Evolutionary conservation across 2,329 filamentous ascomycete species (phyloP).

Genomic region (Dissoconium aciculare): DNA sequence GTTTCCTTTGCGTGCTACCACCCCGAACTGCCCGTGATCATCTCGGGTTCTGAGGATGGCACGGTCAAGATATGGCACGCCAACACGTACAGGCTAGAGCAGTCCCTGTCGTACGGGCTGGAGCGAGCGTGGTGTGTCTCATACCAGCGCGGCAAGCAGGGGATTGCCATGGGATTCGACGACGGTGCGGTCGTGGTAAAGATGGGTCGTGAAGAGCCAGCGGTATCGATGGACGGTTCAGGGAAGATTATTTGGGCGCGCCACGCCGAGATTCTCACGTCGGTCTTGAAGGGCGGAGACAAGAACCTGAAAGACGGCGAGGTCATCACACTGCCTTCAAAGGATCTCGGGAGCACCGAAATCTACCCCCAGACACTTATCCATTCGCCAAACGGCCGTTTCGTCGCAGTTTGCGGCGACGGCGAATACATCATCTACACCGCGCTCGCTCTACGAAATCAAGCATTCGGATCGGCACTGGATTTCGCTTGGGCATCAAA

Average conservation of each 20-base stretch:
- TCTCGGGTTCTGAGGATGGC: conserved; percentile 93
- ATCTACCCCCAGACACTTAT: conserved; percentile 89
- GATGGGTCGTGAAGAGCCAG: conserved; percentile 91
- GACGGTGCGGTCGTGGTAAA: conserved; percentile 96
- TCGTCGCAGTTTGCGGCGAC: conserved; percentile 81
- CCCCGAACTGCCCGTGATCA: conserved; percentile 89
- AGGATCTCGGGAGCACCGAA: conserved; percentile 91
- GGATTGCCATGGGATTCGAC: conserved; percentile 89
- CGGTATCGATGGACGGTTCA: conserved; percentile 90
- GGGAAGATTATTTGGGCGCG: conserved; percentile 94
- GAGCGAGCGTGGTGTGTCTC: conserved; percentile 96
- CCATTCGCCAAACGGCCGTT: conserved; percentile 90
- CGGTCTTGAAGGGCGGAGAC: conserved; percentile 88
- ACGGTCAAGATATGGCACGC: conserved; percentile 98
- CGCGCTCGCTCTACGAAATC: conserved; percentile 89
- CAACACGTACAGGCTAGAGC: conserved; percentile 90
- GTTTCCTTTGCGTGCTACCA: conserved; percentile 98
- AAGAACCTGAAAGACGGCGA: conserved; percentile 73
- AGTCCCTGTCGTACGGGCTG: conserved; percentile 87
- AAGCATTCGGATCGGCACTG: conserved; percentile 85
- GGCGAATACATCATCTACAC: conserved; percentile 99
- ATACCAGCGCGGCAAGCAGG: conserved; percentile 87
- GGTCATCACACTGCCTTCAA: conserved; percentile 71
- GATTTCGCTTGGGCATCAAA: conserved; percentile 97
- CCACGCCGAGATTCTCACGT: conserved; percentile 87